Evolutionary conservation across 2,329 filamentous ascomycete species (phyloP), one percentile per base, ranked within the genome.

Genomic region (Sclerotiophoma versabilis): DNA sequence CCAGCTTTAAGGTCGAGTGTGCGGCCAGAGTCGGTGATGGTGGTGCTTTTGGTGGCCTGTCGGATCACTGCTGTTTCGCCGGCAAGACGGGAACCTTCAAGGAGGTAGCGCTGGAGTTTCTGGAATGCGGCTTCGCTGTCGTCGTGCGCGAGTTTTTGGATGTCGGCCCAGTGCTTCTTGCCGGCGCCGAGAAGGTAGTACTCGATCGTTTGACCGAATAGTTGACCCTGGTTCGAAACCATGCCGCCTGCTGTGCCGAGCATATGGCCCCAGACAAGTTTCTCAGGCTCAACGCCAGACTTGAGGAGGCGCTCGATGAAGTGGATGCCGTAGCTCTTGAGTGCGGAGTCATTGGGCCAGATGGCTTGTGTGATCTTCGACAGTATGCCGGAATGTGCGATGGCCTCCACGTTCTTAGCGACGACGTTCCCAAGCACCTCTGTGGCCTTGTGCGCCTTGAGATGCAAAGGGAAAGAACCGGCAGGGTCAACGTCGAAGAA

Each of bases 131-230:
- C 30, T 64, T 76, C 30, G 73, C 78, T 62, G 30, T 73, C 68
- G 22, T 81, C 54, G 2, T 51, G 22, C 1, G 83, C 80, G 11
- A 85, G 73, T 1, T 70, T 65, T 30, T 81, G 77, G 33, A 85
- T 81, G 9, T 77, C 74, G 2, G 77, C 69, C 61, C 82, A 77
- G 67, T 84, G 77, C 29, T 75, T 60, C n/a, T 62, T 59, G 27
- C 81, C 82, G 17, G 78, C 77, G 27, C 80, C 79, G 2, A 65
- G 54, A 38, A 86, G 75, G 68, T 84, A 85, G 65, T 80, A 84
- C 62, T 86, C 84, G 42, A 87, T 67, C 22, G 78, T 82, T 58
- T 86, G 83, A 0, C 76, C 80, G 62, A 86, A 84, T 19, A 85
- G 77, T 54, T 85, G 82, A 7, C 80, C 82, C 63, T 86, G 83